Evolutionary conservation across 1,139 yeast species (phyloP), one percentile per base, ranked within the genome.

Genomic region (Kodamaea ohmeri): DNA sequence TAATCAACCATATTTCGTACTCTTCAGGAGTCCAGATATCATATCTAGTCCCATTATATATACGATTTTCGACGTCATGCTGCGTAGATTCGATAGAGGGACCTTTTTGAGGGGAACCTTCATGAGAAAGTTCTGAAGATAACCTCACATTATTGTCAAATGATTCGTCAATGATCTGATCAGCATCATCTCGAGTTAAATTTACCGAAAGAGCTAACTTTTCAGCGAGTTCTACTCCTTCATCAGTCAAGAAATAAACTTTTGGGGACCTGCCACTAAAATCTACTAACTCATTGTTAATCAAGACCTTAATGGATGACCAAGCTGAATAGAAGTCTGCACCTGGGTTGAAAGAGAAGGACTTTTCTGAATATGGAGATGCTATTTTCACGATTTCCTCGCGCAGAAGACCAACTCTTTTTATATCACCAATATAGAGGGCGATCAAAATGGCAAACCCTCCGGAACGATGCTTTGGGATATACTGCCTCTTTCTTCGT

Each of bases 381-480:
- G 90, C 95, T 19, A 59, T 55, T 16, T 71, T 56, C 5, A 74
- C 63, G 7, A 89, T 73, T 36, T 78, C 83, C 8, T 76, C 76
- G 52, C 78, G 83, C 4, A 80, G 71, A 53, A 85, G 56, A 0
- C 89, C 89, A 18, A 55, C 53, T 17, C 70, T 50, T 1, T 60
- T 51, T 7, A 63, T 60, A 50, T 83, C 92, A 21, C 72, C 58
- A 31, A 77, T 66, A 37, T 75, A 67, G 11, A 92, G 60, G 0
- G 84, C 83, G 15, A 89, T 48, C 26, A 92, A 52, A 5, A 92
- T 84, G 0, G 95, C 96, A 61, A 85, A 92, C 0, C 89, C 94
- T 0, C 97, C 97, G 0, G 95, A 79, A 29, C 94, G 65, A 45
- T 78, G 79, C 32, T 73, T 71, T 1, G 98, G 98, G 0, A 90